Evolutionary conservation across 2,329 filamentous ascomycete species (phyloP).

Genomic region (Hypoxylon sp.): DNA sequence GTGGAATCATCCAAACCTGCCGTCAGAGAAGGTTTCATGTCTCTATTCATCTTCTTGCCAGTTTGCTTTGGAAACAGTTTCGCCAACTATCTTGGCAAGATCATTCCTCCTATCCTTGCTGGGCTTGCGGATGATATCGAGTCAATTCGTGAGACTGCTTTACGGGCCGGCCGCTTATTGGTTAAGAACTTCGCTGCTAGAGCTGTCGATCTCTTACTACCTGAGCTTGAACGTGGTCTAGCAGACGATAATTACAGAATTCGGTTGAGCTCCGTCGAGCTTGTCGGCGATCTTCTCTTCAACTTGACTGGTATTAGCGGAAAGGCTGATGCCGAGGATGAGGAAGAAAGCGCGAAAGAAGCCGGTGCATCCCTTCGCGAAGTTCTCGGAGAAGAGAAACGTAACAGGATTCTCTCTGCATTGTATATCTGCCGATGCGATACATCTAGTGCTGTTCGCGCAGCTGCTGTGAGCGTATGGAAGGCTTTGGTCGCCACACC

Average conservation of each 20-base stretch:
- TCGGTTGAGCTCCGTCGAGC: slow-evolving; percentile 96
- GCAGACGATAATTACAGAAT: slow-evolving; percentile 99
- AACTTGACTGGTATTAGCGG: slow-evolving; percentile 95
- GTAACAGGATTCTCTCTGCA: slow-evolving; percentile 97
- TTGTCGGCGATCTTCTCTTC: slow-evolving; percentile 96
- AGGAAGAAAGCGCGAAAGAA: slow-evolving; percentile 84
- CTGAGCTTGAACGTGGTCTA: slow-evolving; percentile 94
- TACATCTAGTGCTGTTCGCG: slow-evolving; percentile 90
- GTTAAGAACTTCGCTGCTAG: slow-evolving; percentile 99
- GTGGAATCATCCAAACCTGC: slow-evolving; percentile 91
- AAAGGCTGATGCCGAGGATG: slow-evolving; percentile 81
- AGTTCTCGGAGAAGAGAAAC: slow-evolving; percentile 93
- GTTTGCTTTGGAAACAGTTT: slow-evolving; percentile 99
- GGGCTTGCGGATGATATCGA: slow-evolving; percentile 97
- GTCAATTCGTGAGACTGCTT: slow-evolving; percentile 95
- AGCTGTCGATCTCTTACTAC: slow-evolving; percentile 92
- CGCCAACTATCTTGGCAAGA: slow-evolving; percentile 92
- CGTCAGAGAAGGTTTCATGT: slow-evolving; percentile 99
- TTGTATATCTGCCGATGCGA: slow-evolving; percentile 98
- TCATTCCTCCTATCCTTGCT: slow-evolving; percentile 94
- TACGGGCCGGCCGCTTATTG: slow-evolving; percentile 91
- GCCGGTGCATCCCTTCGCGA: slow-evolving; percentile 94
- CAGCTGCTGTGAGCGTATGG: slow-evolving; percentile 93
- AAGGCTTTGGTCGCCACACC: slow-evolving; percentile 96
- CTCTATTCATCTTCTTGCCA: slow-evolving; percentile 97